phyloP scores from a whole-genome alignment of 208 protist genomes.

The Naegleria fowleri region DNA sequence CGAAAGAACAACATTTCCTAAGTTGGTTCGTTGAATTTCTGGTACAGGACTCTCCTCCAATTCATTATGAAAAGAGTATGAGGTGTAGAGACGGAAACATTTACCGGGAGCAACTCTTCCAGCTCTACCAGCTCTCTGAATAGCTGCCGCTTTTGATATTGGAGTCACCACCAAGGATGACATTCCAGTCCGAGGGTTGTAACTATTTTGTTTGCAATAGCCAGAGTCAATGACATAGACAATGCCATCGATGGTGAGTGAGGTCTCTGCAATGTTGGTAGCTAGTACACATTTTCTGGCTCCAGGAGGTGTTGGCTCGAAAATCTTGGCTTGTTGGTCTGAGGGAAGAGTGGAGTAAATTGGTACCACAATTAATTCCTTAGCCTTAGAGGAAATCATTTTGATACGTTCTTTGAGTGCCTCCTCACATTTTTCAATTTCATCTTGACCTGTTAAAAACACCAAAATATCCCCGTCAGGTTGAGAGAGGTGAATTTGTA shows the following conservation, averaged over 20 bases:
- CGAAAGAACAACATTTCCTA: constrained; percentile 92
- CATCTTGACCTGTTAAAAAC: constrained; percentile 84
- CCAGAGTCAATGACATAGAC: constrained; percentile 97
- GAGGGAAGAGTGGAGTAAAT: constrained; percentile 94
- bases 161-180: constrained; percentile 87
- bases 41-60: constrained; percentile 88
- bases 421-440: constrained; percentile 69
- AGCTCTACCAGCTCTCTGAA: constrained; percentile 92
- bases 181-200: constrained; percentile 92
- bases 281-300: constrained; percentile 90
- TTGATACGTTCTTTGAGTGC: constrained; percentile 54
- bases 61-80: constrained; percentile 81
- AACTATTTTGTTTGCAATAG: constrained; percentile 93
- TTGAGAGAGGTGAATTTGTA: constrained; percentile 84
- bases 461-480: constrained; percentile 77
- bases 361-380: constrained; percentile 56
- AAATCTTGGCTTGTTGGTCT: constrained; percentile 89
- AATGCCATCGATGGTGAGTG: constrained; percentile 97
- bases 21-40: constrained; percentile 96
- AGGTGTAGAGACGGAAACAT: constrained; percentile 95
- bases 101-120: constrained; percentile 92
- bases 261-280: constrained; percentile 99
- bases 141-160: constrained; percentile 82
- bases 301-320: constrained; percentile 75
- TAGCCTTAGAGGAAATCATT: constrained; percentile 65